These are phyloP conservation scores for Aureoboletus auriporus DNA, from an alignment of 768 basidiomycete genomes.

Conservation along the genomic window DNA sequence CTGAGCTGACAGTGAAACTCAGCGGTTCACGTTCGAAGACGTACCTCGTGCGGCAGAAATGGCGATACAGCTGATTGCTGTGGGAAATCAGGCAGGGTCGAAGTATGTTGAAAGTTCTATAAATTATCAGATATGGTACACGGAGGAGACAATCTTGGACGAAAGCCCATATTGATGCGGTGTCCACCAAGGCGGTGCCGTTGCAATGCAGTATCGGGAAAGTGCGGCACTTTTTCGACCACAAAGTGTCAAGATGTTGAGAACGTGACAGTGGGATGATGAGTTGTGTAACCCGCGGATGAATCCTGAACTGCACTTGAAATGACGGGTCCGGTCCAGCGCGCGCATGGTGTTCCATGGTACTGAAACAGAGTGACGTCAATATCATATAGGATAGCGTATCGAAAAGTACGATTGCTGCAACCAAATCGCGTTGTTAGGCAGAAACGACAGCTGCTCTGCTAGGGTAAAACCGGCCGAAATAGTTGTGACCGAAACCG, in stretches of 20 bases:
- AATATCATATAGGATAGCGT: not conserved
- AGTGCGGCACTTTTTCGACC: constrained; percentile 1
- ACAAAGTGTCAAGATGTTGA: constrained; percentile 7
- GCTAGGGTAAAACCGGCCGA: not conserved
- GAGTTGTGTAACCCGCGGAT: not conserved
- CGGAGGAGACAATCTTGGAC: not conserved
- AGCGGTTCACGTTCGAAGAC: not conserved
- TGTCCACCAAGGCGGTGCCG: constrained; percentile 9
- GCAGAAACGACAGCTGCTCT: not conserved
- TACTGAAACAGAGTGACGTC: not conserved
- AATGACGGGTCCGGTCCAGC: too few species aligned
- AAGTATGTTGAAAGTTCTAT: not conserved
- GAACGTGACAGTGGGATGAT: not conserved
- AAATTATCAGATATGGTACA: not conserved
- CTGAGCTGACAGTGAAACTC: constrained; percentile 10
- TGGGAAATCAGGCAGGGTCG: not conserved
- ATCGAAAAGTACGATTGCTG: not conserved
- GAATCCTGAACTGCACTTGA: not conserved
- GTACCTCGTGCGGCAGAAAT: not conserved
- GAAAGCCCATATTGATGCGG: not conserved
- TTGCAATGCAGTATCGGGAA: constrained; percentile 7
- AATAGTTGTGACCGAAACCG: not conserved
- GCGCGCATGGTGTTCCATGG: not conserved
- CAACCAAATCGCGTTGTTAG: not conserved
- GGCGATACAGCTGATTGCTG: not conserved